These are phyloP conservation scores for Nasturtium officinale DNA, from an alignment of 345 rosid species.

Conservation along the genomic window DNA sequence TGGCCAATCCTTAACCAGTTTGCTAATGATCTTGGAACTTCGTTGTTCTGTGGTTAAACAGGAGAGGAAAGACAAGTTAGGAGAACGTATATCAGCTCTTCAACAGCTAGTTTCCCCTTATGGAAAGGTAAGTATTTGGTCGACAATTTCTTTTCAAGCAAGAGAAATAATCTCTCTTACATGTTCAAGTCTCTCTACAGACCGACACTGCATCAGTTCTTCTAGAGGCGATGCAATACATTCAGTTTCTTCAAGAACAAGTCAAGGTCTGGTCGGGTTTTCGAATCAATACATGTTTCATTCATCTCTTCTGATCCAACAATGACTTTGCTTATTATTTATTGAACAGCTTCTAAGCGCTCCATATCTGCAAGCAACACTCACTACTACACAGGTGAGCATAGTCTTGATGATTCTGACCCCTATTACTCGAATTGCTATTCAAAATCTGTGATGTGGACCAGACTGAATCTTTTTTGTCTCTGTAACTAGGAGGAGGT, in stretches of 20 bases:
- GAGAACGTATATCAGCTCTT: conserved; percentile 79
- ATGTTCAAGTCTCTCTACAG: conserved; percentile 48
- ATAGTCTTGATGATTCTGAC: not conserved
- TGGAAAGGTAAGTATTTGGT: conserved; percentile 78
- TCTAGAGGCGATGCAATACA: conserved; percentile 83
- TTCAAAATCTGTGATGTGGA: not conserved
- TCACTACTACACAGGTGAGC: conserved; percentile 58
- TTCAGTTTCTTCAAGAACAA: conserved; percentile 95
- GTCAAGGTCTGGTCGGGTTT: conserved; percentile 60
- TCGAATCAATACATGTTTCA: conserved; percentile 1
- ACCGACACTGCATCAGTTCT: conserved; percentile 98
- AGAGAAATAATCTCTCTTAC: not conserved
- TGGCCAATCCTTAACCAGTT: not conserved
- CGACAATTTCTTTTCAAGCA: not conserved
- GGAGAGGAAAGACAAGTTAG: conserved; percentile 91
- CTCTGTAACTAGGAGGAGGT: conserved; percentile 49
- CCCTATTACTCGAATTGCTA: not conserved
- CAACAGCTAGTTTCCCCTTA: conserved; percentile 97
- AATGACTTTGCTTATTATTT: conserved; percentile 5
- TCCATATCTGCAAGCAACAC: conserved; percentile 75
- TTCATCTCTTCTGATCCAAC: conserved; percentile 22
- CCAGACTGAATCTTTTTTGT: not conserved
- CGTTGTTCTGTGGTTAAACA: conserved; percentile 41
- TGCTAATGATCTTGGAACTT: conserved; percentile 26
- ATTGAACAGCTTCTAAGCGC: conserved; percentile 78